Evolutionary conservation across 805 yeast species (phyloP), one percentile per base, ranked within the genome.

Genomic region (Tetrapisispora phaffii): DNA sequence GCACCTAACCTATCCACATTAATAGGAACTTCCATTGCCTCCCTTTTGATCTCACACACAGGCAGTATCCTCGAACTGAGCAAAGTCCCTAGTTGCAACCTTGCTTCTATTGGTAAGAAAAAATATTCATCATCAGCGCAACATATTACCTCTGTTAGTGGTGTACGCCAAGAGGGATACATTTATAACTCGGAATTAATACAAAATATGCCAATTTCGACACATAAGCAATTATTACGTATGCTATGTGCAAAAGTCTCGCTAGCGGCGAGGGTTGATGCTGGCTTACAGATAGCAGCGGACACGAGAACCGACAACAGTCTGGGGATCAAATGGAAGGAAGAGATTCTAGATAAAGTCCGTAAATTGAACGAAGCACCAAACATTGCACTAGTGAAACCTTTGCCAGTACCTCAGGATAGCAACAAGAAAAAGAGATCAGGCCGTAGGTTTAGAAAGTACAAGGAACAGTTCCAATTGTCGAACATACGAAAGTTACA

Each of bases 1-100:
- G 94, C 96, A 0, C 98, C 97, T 1, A 90, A 93, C 59, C 63
- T 85, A 1, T 71, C 85, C 2, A 77, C 77, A 0, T 66, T 93
- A 7, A 70, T 90, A 2, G 94, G 95, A 0, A 68, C 94, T 0
- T 67, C 74, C 6, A 74, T 84, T 0, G 77, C 95, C 0, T 82
- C 95, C 0, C 85, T 83, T 53, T 62, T 93, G 16, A 65, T 90
- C 21, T 74, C 85, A 1, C 69, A 74, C 16, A 67, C 76, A 1
- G 94, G 95, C 2, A 87, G 95, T 0, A 60, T 90, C 4, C 66
- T 66, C 12, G 80, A 76, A 7, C 65, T 90, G 9, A 77, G 87
- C 2, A 66, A 63, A 26, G 76, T 85, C 0, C 96, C 96, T 0
- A 73, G 95, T 3, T 85, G 97, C 55, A 90, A 90, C 57, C 56